Evolutionary conservation across 2,329 filamentous ascomycete species (phyloP).

Genomic region (Exserohilum rostratum): DNA sequence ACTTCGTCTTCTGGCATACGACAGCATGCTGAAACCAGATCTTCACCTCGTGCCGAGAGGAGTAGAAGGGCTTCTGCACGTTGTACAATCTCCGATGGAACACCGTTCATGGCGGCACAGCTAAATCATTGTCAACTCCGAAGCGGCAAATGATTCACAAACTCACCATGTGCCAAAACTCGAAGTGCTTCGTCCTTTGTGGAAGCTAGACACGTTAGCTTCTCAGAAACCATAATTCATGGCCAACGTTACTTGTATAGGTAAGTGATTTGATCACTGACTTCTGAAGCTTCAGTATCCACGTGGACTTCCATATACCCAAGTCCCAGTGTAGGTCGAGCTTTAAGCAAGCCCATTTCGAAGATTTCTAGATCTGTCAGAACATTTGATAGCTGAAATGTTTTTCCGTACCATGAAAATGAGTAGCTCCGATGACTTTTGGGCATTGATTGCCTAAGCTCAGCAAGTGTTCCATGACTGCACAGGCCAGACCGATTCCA

Average conservation of each 20-base stretch:
- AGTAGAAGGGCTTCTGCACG: slow-evolving; percentile 76
- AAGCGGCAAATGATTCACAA: no score
- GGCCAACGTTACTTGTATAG: slow-evolving; percentile 66
- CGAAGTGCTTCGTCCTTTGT: slow-evolving; percentile 70
- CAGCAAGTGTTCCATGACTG: slow-evolving; percentile 64
- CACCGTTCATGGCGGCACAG: slow-evolving; percentile 86
- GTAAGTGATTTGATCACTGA: slow-evolving; percentile 71
- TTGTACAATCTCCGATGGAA: slow-evolving; percentile 72
- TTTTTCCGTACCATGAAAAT: slow-evolving; percentile 61
- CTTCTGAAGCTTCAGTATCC: slow-evolving; percentile 57
- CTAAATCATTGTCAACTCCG: slow-evolving; percentile 38
- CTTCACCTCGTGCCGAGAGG: slow-evolving; percentile 73
- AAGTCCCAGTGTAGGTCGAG: slow-evolving; percentile 61
- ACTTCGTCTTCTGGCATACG: slow-evolving; percentile 68
- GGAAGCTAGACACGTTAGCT: slow-evolving; percentile 50
- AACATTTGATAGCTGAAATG: neutral
- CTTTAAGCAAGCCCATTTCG: slow-evolving; percentile 63
- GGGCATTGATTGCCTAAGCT: slow-evolving; percentile 57
- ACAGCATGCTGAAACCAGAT: slow-evolving; percentile 75
- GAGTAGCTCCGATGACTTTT: slow-evolving; percentile 67
- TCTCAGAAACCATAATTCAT: neutral
- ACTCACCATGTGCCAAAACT: slow-evolving; percentile 77
- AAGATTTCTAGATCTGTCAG: slow-evolving; percentile 66
- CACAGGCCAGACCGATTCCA: slow-evolving; percentile 68
- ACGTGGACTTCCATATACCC: slow-evolving; percentile 75